These are phyloP conservation scores for Crassisporium funariophilum DNA, from an alignment of 768 basidiomycete species.

Conservation along the genomic window DNA sequence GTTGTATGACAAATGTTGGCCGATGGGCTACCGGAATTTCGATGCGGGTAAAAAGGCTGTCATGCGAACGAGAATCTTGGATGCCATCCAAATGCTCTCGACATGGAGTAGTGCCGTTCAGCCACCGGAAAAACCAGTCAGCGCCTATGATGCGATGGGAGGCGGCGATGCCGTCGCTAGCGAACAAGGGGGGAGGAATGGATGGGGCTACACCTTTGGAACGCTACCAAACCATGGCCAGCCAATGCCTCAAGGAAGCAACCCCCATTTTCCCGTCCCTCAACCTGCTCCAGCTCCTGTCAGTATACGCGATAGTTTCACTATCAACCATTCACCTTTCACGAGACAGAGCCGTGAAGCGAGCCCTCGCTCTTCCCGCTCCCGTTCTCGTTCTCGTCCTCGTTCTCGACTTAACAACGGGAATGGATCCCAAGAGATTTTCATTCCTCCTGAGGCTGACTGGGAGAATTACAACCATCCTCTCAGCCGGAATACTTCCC, in stretches of 20 bases:
- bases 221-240: not conserved
- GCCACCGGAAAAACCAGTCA: conserved; percentile 6
- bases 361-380: too few species aligned
- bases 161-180: conserved; percentile 14
- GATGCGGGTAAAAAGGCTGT: conserved; percentile 43
- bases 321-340: not conserved
- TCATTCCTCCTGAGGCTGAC: conserved; percentile 13
- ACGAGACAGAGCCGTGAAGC: not conserved
- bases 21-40: conserved; percentile 62
- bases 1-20: conserved; percentile 58
- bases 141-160: conserved; percentile 21
- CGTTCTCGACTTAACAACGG: not conserved
- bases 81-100: conserved; percentile 47
- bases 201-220: not conserved
- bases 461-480: conserved; percentile 14
- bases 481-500: conserved; percentile 3
- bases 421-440: conserved; percentile 8
- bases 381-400: too few species aligned
- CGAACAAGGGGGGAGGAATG: conserved; percentile 5
- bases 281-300: not conserved
- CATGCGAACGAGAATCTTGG: conserved; percentile 51
- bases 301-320: not conserved
- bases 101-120: conserved; percentile 23
- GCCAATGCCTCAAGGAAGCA: not conserved
- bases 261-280: not conserved